A percentile compares a stretch with the other conserved stretches of the same genome.
phyloP scores from a whole-genome alignment of 768 basidiomycete species.

The Russula sp. region DNA sequence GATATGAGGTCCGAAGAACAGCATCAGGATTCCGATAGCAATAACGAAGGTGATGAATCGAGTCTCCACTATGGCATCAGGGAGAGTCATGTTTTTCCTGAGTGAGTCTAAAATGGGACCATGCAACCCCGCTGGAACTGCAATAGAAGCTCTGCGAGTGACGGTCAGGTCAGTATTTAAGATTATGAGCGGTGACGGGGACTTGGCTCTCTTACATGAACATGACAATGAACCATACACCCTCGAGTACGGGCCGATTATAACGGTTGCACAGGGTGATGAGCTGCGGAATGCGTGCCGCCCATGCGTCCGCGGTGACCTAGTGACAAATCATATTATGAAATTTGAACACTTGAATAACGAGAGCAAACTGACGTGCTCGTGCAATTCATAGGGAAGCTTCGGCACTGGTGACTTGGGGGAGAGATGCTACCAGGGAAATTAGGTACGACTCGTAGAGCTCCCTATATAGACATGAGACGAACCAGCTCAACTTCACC shows the following conservation, averaged over 20 bases:
- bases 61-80: conserved; percentile 35
- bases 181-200: not conserved
- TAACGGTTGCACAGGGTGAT: conserved; percentile 40
- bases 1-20: conserved; percentile 44
- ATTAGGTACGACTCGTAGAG: not conserved
- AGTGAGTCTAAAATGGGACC: conserved; percentile 37
- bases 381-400: conserved; percentile 22
- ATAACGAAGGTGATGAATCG: conserved; percentile 40
- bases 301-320: conserved; percentile 48
- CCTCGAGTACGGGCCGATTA: conserved; percentile 46
- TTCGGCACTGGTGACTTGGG: conserved; percentile 6
- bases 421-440: conserved; percentile 11
- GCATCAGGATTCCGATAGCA: conserved; percentile 40
- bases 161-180: not conserved
- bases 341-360: not conserved
- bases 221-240: conserved; percentile 41
- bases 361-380: not conserved
- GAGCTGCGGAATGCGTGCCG: conserved; percentile 42
- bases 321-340: conserved; percentile 25
- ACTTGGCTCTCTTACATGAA: conserved; percentile 39
- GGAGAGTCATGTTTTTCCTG: conserved; percentile 7
- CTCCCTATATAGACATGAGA: not conserved
- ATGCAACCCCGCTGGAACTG: conserved; percentile 43
- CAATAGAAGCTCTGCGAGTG: conserved; percentile 39
- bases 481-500: conserved; percentile 26